Percentiles rank a stretch among this genome's conserved stretches.
Evolutionary conservation across 2,329 filamentous ascomycete species (phyloP).

Genomic region (Orbilia brochopaga): DNA sequence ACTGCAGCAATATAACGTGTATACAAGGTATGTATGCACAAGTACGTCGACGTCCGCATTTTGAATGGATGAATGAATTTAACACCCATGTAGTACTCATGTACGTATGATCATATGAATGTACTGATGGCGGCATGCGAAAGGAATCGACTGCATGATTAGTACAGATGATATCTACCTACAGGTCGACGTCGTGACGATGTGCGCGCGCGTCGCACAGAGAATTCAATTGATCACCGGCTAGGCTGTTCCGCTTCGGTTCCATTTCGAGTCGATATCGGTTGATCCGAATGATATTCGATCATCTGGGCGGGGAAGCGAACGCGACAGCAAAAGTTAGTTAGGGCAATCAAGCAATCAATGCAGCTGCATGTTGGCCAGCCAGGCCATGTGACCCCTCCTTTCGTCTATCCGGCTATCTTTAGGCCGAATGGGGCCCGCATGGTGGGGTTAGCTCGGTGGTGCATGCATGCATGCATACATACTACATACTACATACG

Average conservation of each 20-base stretch:
- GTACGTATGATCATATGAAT: too few species aligned
- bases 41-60: too few species aligned
- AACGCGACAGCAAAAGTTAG: background rate
- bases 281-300: background rate
- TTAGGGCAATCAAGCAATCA: background rate
- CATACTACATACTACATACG: too few species aligned
- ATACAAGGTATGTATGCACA: too few species aligned
- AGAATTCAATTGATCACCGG: too few species aligned
- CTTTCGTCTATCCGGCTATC: conserved; percentile 15
- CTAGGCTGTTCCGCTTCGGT: background rate
- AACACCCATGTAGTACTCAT: too few species aligned
- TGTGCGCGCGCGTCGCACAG: too few species aligned
- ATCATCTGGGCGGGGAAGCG: background rate
- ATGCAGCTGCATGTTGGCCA: background rate
- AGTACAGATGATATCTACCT: too few species aligned
- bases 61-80: too few species aligned
- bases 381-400: conserved; percentile 42
- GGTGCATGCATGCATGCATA: background rate
- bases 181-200: background rate
- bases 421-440: conserved; percentile 20
- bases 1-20: too few species aligned
- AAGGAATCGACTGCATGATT: conserved; percentile 6
- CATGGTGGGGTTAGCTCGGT: background rate
- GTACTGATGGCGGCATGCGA: too few species aligned
- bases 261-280: background rate